Conservation (phyloP, 2,329 filamentous ascomycete genomes). For the Bimuria novae-zelandiae region DNA sequence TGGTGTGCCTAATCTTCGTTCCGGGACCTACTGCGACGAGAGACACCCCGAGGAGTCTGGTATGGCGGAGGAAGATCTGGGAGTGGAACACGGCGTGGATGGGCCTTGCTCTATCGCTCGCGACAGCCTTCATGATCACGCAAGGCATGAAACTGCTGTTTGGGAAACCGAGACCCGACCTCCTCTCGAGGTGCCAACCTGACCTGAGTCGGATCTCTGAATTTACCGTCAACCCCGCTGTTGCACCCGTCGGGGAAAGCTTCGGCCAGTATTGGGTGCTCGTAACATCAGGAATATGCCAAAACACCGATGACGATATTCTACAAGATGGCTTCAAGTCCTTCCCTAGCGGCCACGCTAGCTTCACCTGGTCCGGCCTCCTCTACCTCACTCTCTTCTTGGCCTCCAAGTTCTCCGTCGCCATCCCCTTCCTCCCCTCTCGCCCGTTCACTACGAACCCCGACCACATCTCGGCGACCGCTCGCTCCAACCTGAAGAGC, state of each 20-base stretch:
- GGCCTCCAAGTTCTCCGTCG: constrained; percentile 78
- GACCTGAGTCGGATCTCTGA: constrained; percentile 65
- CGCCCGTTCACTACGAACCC: constrained; percentile 55
- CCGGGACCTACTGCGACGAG: constrained; percentile 71
- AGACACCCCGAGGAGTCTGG: constrained; percentile 64
- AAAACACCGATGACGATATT: constrained; percentile 62
- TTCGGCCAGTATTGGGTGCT: constrained; percentile 65
- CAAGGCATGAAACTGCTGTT: constrained; percentile 80
- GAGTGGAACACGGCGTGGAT: constrained; percentile 87
- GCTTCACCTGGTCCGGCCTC: constrained; percentile 76
- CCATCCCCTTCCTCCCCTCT: constrained; percentile 69
- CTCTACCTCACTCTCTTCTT: constrained; percentile 88
- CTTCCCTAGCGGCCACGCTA: constrained; percentile 79
- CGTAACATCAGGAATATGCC: constrained; percentile 78
- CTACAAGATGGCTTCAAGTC: constrained; percentile 83
- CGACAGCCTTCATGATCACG: constrained; percentile 77
- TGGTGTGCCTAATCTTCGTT: constrained; percentile 71
- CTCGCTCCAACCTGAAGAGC: constrained; percentile 38
- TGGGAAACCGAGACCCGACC: constrained; percentile 67
- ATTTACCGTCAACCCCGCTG: constrained; percentile 64
- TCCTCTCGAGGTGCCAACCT: constrained; percentile 74
- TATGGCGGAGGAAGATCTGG: constrained; percentile 86
- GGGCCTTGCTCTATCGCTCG: constrained; percentile 74
- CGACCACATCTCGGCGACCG: constrained; percentile 52
- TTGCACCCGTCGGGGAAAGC: constrained; percentile 63